Evolutionary conservation across 768 basidiomycete species (phyloP).

Genomic region (Lactarius sp.): DNA sequence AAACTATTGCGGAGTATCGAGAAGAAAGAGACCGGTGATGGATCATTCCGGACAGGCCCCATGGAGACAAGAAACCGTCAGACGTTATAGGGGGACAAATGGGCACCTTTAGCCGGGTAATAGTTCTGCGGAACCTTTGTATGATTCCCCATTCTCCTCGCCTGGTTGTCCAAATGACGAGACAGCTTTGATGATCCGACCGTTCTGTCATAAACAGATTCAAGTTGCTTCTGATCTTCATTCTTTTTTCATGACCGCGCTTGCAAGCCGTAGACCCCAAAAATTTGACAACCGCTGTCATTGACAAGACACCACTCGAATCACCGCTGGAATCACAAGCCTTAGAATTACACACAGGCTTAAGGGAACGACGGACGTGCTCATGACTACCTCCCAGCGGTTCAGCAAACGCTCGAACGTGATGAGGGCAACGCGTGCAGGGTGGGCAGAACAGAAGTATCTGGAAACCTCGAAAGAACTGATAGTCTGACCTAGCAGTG

Average conservation of each 20-base stretch:
- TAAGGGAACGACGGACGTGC: not conserved
- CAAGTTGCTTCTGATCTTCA: not conserved
- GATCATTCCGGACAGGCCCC: not conserved
- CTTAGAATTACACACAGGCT: not conserved
- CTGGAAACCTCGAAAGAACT: not conserved
- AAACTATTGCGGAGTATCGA: not conserved
- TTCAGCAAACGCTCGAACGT: no score
- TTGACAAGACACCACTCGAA: not conserved
- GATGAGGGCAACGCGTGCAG: not conserved
- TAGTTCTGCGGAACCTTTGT: not conserved
- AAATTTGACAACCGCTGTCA: not conserved
- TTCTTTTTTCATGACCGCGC: not conserved
- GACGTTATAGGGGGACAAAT: not conserved
- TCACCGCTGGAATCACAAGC: not conserved
- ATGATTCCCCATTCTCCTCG: not conserved
- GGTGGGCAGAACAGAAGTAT: not conserved
- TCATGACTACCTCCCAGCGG: not conserved
- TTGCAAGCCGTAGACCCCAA: not conserved
- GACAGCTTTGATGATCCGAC: not conserved
- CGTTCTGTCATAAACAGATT: not conserved
- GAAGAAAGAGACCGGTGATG: not conserved
- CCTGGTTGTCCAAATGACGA: not conserved
- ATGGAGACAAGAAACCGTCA: slow-evolving; percentile 5
- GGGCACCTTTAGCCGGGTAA: not conserved
- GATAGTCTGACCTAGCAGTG: not conserved